These are phyloP conservation scores for Chlamydomonas sp. DNA, from an alignment of 139 green algal species.

Conservation along the genomic window DNA sequence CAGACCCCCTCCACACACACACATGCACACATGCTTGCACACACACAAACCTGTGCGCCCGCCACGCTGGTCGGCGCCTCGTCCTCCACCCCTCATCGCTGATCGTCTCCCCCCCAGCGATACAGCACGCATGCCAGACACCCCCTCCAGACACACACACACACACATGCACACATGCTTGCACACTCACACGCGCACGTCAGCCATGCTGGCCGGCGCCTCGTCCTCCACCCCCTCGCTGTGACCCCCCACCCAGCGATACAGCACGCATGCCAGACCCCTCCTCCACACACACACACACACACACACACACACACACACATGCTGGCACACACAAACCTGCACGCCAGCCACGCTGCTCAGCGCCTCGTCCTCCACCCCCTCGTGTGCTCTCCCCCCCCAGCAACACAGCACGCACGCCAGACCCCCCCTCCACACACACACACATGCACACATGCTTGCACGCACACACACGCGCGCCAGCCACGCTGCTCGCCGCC, in stretches of 20 bases:
- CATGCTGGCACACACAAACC: no score
- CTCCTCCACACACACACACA: no score
- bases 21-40: not conserved
- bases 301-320: no score
- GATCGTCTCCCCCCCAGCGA: slow-evolving; percentile 2
- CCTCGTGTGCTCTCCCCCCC: slow-evolving; percentile 13
- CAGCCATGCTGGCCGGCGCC: no score
- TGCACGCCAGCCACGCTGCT: not conserved
- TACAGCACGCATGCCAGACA: not conserved
- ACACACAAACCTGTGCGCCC: not conserved
- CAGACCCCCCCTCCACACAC: not conserved
- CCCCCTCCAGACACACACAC: no score
- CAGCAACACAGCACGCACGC: not conserved
- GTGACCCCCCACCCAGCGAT: no score
- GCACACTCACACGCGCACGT: no score
- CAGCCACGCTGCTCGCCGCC: not conserved
- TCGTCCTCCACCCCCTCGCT: no score
- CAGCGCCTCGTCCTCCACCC: slow-evolving; percentile 26
- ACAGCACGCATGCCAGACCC: no score
- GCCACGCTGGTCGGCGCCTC: slow-evolving; percentile 14
- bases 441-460: not conserved
- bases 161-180: no score
- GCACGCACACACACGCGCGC: not conserved
- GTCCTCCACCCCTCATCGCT: slow-evolving; percentile 25
- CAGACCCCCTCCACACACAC: not conserved